Percentiles rank a stretch among this genome's conserved stretches.
phyloP scores from a whole-genome alignment of 768 basidiomycete genomes.

The Xerocomellus dryophilus region DNA sequence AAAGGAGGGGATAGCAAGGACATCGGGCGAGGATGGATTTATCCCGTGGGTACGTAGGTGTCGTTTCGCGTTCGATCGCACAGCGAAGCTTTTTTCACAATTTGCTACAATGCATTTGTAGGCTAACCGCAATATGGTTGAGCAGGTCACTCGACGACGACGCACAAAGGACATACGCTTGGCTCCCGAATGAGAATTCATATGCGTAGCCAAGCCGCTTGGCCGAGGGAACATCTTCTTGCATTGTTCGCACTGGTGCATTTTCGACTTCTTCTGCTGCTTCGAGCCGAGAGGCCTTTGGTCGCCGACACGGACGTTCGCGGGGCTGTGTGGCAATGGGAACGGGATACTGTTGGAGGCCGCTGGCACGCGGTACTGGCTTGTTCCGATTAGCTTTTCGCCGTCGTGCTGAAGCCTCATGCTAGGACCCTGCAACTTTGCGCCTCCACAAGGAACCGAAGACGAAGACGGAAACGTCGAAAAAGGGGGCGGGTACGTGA shows the following conservation, averaged over 20 bases:
- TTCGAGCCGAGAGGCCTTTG: constrained; percentile 11
- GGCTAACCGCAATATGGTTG: constrained; percentile 12
- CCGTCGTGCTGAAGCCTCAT: constrained; percentile 22
- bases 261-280: constrained; percentile 41
- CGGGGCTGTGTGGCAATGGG: constrained; percentile 10
- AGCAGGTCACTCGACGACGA: constrained; percentile 3
- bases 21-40: constrained; percentile 22
- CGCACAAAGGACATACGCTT: constrained; percentile 38
- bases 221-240: constrained; percentile 47
- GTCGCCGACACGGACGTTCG: constrained; percentile 3
- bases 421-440: constrained; percentile 21
- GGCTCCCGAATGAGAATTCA: constrained; percentile 52
- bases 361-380: constrained; percentile 10
- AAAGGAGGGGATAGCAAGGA: constrained; percentile 27
- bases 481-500: constrained; percentile 4
- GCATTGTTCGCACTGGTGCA: constrained; percentile 48
- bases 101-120: constrained; percentile 52
- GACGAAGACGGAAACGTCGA: constrained; percentile 1
- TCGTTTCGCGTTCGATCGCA: constrained; percentile 77
- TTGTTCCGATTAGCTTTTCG: constrained; percentile 8
- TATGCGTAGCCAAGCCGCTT: constrained; percentile 50
- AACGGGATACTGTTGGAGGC: constrained; percentile 2
- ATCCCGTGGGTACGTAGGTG: constrained; percentile 77
- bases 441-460: constrained; percentile 3
- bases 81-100: constrained; percentile 68